These are phyloP conservation scores for Kuraishia cidri DNA, from an alignment of 805 yeast genomes.

Conservation along the genomic window DNA sequence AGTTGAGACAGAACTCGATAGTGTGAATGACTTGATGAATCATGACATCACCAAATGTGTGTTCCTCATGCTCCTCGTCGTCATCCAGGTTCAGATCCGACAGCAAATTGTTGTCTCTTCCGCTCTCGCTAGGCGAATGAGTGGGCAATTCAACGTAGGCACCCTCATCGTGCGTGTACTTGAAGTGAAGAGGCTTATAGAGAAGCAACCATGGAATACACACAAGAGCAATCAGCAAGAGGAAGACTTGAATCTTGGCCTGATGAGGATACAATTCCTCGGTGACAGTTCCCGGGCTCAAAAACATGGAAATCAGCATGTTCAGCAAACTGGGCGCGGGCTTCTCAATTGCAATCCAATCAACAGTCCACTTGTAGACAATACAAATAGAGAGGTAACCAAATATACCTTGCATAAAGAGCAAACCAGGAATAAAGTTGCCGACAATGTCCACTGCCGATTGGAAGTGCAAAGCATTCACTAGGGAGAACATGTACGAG, in stretches of 20 bases:
- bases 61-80: constrained; percentile 31
- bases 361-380: constrained; percentile 66
- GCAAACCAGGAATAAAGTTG: constrained; percentile 63
- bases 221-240: constrained; percentile 48
- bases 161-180: constrained; percentile 39
- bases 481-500: constrained; percentile 60
- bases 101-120: constrained; percentile 14
- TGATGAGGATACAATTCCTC: constrained; percentile 63
- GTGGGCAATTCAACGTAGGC: constrained; percentile 38
- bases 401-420: constrained; percentile 70
- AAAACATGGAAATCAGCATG: constrained; percentile 70
- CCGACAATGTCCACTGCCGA: constrained; percentile 61
- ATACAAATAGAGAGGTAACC: constrained; percentile 63
- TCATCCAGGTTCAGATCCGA: constrained; percentile 9
- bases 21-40: constrained; percentile 78
- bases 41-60: constrained; percentile 57
- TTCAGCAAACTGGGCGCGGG: constrained; percentile 69
- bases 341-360: constrained; percentile 53
- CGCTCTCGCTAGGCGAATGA: constrained; percentile 1
- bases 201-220: constrained; percentile 73
- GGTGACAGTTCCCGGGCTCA: constrained; percentile 62
- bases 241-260: constrained; percentile 45
- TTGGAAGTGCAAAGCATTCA: constrained; percentile 47
- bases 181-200: constrained; percentile 49
- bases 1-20: constrained; percentile 70